Evolutionary conservation across 805 yeast species (phyloP).

Genomic region (Candida ponderosae): DNA sequence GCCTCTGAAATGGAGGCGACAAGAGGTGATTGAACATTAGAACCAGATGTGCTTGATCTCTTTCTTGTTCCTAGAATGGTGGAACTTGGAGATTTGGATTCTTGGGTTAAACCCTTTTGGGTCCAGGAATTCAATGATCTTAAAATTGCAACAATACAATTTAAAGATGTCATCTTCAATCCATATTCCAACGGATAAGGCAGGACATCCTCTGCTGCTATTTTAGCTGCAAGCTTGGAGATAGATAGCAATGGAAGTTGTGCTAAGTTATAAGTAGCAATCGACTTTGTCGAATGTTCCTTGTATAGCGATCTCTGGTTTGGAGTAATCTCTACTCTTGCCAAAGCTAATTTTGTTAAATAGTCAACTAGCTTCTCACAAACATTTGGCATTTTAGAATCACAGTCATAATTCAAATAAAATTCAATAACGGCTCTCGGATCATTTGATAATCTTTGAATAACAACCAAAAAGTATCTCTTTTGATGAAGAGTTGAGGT

Average conservation of each 20-base stretch:
- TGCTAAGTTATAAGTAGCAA: slow-evolving; percentile 67
- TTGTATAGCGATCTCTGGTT: slow-evolving; percentile 54
- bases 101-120: slow-evolving; percentile 46
- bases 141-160: slow-evolving; percentile 73
- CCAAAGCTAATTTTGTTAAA: slow-evolving; percentile 57
- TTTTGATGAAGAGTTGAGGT: slow-evolving; percentile 91
- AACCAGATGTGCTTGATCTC: slow-evolving; percentile 20
- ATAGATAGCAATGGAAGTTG: slow-evolving; percentile 74
- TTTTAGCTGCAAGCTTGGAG: slow-evolving; percentile 41
- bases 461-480: slow-evolving; percentile 72
- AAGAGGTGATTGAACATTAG: slow-evolving; percentile 7
- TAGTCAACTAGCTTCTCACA: slow-evolving; percentile 79
- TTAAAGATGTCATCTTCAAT: slow-evolving; percentile 72
- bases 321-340: slow-evolving; percentile 64
- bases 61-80: slow-evolving; percentile 14
- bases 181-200: slow-evolving; percentile 76
- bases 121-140: slow-evolving; percentile 84
- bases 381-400: slow-evolving; percentile 67
- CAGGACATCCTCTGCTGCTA: slow-evolving; percentile 46
- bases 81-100: slow-evolving; percentile 11
- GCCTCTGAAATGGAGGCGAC: slow-evolving; percentile 2
- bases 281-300: slow-evolving; percentile 42
- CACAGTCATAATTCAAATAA: slow-evolving; percentile 94
- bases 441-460: slow-evolving; percentile 77
- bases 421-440: slow-evolving; percentile 89